These are phyloP conservation scores for Bruguiera parviflora DNA, from an alignment of 345 rosid species.

Conservation along the genomic window DNA sequence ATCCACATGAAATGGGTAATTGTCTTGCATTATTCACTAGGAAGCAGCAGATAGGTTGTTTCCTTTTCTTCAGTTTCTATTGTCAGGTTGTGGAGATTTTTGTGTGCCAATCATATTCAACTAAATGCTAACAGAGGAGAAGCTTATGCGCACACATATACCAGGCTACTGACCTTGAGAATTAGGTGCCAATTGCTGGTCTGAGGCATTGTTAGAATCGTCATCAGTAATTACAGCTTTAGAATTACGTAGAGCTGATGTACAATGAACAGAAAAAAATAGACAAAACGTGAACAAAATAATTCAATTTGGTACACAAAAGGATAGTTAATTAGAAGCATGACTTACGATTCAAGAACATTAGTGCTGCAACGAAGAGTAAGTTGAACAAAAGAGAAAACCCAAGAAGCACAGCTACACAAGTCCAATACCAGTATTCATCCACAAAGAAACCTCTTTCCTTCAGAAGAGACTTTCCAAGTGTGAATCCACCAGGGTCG, in stretches of 20 bases:
- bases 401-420: background rate
- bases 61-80: background rate
- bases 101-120: background rate
- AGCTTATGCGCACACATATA: background rate
- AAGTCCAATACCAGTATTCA: constrained; percentile 2
- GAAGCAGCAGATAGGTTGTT: background rate
- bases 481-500: background rate
- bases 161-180: background rate
- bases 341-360: background rate
- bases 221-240: background rate
- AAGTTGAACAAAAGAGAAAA: background rate
- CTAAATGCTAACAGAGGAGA: background rate
- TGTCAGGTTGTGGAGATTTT: background rate
- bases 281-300: background rate
- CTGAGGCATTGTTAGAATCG: background rate
- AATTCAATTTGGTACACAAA: background rate
- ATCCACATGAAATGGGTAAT: background rate
- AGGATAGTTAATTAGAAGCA: background rate
- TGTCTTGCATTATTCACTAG: background rate
- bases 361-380: background rate
- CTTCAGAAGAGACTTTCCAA: background rate
- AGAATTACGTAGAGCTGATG: background rate
- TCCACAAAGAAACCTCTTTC: background rate
- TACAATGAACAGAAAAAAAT: background rate
- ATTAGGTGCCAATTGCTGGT: background rate